Percentiles rank a stretch among this genome's conserved stretches.
Conservation (phyloP, 2,329 filamentous ascomycete species). For the Fusarium decemcellulare region DNA sequence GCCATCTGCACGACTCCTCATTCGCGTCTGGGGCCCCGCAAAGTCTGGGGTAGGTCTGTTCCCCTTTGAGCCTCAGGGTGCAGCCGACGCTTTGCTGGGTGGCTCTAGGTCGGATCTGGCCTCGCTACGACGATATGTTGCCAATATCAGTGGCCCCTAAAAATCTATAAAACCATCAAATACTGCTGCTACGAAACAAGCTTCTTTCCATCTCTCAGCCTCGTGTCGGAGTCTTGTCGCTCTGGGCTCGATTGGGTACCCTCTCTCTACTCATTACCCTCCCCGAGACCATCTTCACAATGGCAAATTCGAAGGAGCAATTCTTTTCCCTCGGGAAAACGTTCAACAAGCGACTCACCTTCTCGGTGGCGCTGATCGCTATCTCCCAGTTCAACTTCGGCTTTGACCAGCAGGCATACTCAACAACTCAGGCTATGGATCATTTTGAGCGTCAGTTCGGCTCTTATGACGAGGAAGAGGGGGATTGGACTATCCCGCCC, state of each 20-base stretch:
- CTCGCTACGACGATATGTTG: too few relatives aligned
- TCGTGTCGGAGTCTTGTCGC: too few relatives aligned
- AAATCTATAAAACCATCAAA: neutral
- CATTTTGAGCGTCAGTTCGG: slow-evolving; percentile 54
- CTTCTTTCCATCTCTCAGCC: neutral
- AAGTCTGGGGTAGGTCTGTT: neutral
- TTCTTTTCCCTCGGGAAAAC: neutral
- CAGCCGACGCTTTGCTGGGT: too few relatives aligned
- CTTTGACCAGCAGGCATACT: slow-evolving; percentile 55
- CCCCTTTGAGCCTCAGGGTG: neutral
- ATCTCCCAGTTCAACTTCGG: slow-evolving; percentile 57
- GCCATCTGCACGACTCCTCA: neutral
- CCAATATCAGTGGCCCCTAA: too few relatives aligned
- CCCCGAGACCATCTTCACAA: neutral
- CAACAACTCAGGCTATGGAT: slow-evolving; percentile 55
- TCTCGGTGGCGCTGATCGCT: slow-evolving; percentile 46
- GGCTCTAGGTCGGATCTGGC: neutral
- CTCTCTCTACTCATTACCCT: too few relatives aligned
- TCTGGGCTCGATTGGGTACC: too few relatives aligned
- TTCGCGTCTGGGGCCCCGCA: neutral
- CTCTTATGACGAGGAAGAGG: neutral
- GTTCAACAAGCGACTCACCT: slow-evolving; percentile 47
- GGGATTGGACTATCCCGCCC: neutral
- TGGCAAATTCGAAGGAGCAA: neutral
- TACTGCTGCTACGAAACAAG: neutral